Evolutionary conservation across 139 green algal species (phyloP), one percentile per base, ranked within the genome.

Genomic region (Chlorella vulgaris): DNA sequence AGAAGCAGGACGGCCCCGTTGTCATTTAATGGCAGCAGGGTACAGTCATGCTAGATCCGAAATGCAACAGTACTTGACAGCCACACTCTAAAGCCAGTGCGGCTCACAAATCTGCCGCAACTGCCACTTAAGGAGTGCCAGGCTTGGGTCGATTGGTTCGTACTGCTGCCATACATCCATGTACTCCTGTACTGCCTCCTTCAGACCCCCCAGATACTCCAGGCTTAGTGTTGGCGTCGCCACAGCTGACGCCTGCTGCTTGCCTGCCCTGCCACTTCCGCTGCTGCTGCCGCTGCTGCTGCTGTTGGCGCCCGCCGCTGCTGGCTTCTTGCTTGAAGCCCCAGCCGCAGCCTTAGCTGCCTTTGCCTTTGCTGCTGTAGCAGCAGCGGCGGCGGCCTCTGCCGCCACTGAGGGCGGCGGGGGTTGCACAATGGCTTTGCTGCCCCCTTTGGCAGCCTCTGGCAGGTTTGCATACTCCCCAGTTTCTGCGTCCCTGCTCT

Each of bases 391-490:
- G 2, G 84, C 83, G 29, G 80, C 86, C 58, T 89, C 83, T 7
- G 85, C 83, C 15, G 83, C 82, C 29, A 89, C 67, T 68, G 92
- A 43, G 18, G 92, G 86, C 35, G 89, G 87, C 7, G 90, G 86
- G 3, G 93, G 92, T 81, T 96, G 90, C 31, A 97, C 62, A 53
- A 98, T 97, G 76, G 84, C 38, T 50, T 90, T 92, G 58, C 84
- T 92, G 81, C 94, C 94, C 38, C 93, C 94, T n/a, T 93, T 90
- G 7, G 91, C 88, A 21, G 80, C 53, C 8, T 92, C 88, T 2
- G 94, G 94, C 66, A 97, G 94, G 82, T 95, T 88, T 6, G 93
- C 91, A 82, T 96, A 97, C 67, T 94, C 90, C 7, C 92, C 91
- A 0, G 88, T 95, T 85, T 92, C 82, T 0, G 90, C 85, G 70